These are phyloP conservation scores for Boletus subcaerulescens DNA, from an alignment of 768 basidiomycete genomes.

Conservation along the genomic window DNA sequence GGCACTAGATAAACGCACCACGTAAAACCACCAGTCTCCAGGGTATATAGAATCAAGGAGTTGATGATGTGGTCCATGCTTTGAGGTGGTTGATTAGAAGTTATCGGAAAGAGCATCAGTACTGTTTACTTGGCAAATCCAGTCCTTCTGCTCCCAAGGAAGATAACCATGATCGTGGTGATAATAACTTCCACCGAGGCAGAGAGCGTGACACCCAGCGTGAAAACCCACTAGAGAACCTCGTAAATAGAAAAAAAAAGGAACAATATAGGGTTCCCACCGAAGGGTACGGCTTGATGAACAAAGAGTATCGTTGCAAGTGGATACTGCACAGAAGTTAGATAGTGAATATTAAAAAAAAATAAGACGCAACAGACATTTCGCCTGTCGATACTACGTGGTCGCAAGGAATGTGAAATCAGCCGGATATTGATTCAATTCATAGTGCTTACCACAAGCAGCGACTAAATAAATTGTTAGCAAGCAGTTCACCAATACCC, in stretches of 20 bases:
- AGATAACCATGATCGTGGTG: slow-evolving; percentile 27
- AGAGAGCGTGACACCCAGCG: slow-evolving; percentile 30
- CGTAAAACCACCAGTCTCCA: slow-evolving; percentile 52
- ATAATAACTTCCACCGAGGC: slow-evolving; percentile 35
- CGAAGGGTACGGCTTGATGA: slow-evolving; percentile 31
- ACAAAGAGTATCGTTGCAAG: slow-evolving; percentile 28
- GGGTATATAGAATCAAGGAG: slow-evolving; percentile 47
- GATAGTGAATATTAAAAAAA: rapidly evolving
- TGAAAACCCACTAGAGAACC: slow-evolving; percentile 29
- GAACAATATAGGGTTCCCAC: slow-evolving; percentile 3
- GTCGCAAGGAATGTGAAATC: background rate
- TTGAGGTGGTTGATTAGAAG: background rate
- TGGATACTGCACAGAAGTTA: slow-evolving; percentile 17
- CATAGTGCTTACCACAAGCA: slow-evolving; percentile 26
- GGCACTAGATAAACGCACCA: slow-evolving; percentile 24
- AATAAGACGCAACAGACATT: slow-evolving; percentile 18
- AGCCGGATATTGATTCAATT: background rate
- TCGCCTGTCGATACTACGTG: slow-evolving; percentile 29
- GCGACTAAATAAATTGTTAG: slow-evolving; percentile 23
- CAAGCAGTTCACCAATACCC: background rate
- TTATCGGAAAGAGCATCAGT: background rate
- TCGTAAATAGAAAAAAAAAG: background rate
- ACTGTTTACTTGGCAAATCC: slow-evolving; percentile 27
- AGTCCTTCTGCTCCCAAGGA: slow-evolving; percentile 31
- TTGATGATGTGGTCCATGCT: slow-evolving; percentile 52